A percentile compares a stretch with the other conserved stretches of the same genome.
phyloP scores from a whole-genome alignment of 2,329 filamentous ascomycete genomes.

The Didymella arachidicola region DNA sequence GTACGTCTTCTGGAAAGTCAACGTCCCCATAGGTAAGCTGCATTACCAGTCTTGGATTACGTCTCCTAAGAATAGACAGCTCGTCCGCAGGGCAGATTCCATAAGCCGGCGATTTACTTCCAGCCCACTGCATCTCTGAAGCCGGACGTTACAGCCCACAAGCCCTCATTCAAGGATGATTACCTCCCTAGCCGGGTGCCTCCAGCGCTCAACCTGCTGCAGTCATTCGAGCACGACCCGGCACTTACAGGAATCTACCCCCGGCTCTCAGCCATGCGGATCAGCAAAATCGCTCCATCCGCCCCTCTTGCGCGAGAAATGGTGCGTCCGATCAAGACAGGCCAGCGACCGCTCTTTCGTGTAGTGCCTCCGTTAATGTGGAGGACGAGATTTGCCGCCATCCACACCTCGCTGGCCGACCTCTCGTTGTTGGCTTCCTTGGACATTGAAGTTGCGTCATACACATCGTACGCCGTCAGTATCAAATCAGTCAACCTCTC shows the following conservation, averaged over 20 bases:
- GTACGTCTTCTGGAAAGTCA: slow-evolving; percentile 52
- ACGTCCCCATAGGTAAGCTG: slow-evolving; percentile 47
- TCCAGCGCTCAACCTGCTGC: slow-evolving; percentile 77
- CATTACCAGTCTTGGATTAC: too few relatives aligned
- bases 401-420: slow-evolving; percentile 63
- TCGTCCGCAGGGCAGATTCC: slow-evolving; percentile 66
- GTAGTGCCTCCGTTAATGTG: slow-evolving; percentile 76
- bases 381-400: slow-evolving; percentile 73
- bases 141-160: slow-evolving; percentile 56
- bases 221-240: slow-evolving; percentile 73
- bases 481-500: slow-evolving; percentile 67
- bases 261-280: slow-evolving; percentile 74
- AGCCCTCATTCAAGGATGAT: slow-evolving; percentile 60
- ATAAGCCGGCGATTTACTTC: slow-evolving; percentile 72
- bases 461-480: slow-evolving; percentile 71
- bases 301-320: slow-evolving; percentile 67
- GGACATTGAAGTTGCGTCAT: slow-evolving; percentile 76
- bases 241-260: slow-evolving; percentile 68
- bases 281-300: slow-evolving; percentile 75
- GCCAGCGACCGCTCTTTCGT: slow-evolving; percentile 68
- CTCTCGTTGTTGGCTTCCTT: slow-evolving; percentile 71
- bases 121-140: slow-evolving; percentile 63
- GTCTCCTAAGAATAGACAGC: slow-evolving; percentile 32
- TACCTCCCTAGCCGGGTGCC: slow-evolving; percentile 75
- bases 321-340: slow-evolving; percentile 69